Evolutionary conservation across 1,139 yeast genomes (phyloP).

Genomic region (Yamadazyma diddensiae): DNA sequence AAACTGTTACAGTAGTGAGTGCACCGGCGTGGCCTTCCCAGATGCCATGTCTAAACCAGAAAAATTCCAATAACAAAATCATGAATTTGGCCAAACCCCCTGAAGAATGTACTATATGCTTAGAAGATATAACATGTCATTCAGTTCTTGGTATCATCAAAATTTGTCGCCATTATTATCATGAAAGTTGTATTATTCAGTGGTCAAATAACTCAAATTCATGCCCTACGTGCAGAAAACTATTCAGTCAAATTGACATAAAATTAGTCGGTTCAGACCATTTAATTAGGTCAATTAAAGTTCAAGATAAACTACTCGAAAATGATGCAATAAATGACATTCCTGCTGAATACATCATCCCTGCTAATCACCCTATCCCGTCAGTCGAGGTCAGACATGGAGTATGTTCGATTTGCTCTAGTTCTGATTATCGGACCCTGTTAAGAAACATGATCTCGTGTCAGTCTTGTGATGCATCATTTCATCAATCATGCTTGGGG

Average conservation of each 20-base stretch:
- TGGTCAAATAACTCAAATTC: constrained; percentile 52
- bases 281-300: constrained; percentile 14
- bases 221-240: constrained; percentile 52
- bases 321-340: constrained; percentile 40
- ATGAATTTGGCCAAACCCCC: too few species aligned
- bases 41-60: not conserved
- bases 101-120: constrained; percentile 51
- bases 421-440: constrained; percentile 27
- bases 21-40: too few species aligned
- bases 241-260: constrained; percentile 28
- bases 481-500: constrained; percentile 38
- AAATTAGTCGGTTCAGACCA: constrained; percentile 5
- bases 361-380: constrained; percentile 12
- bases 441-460: constrained; percentile 28
- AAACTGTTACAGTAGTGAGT: too few species aligned
- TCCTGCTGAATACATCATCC: constrained; percentile 36
- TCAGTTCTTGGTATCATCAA: constrained; percentile 34
- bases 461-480: constrained; percentile 30
- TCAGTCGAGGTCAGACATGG: constrained; percentile 10
- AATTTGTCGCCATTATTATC: constrained; percentile 44
- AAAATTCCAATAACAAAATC: not conserved
- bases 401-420: constrained; percentile 37
- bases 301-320: constrained; percentile 31
- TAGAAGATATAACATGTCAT: constrained; percentile 30
- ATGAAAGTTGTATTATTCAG: constrained; percentile 40